Evolutionary conservation across 371 early-diverging fungal genomes (phyloP), one percentile per base, ranked within the genome.

Genomic region (Apophysomyces ossiformis): DNA sequence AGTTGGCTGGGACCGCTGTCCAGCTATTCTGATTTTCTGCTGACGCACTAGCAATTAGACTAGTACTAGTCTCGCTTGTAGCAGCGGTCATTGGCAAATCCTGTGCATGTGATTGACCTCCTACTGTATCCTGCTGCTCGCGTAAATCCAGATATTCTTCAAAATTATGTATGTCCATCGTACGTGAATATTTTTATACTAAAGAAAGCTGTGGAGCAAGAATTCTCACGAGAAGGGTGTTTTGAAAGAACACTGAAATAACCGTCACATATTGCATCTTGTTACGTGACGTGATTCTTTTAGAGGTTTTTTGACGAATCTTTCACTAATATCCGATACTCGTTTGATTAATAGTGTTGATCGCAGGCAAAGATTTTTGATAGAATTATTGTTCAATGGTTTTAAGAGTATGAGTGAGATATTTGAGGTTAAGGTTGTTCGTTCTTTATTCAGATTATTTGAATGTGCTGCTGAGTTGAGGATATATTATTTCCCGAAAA

Each of bases 111-210:
- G 41, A 26, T 15, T 36, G n/a, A 45, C 61, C 2, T 1, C 35
- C 39, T 63, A 63, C 6, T 26, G 61, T 65, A n/a, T 70, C 70
- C 54, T 70, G 70, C 37, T 70, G 70, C 58, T 70, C 70, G n/a
- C 66, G 70, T 54, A 70, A 54, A 63, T 70, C 66, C 38, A 70
- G 65, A 38, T 54, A 67, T 7, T 71, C 65, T 57, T 64, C 67
- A 67, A 67, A 67, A 38, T 56, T 61, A 46, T 67, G 56, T 38
- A 71, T 58, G 37, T 70, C 70, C 70, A 70, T 70, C 9, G 9
- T 50, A 50, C 54, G 54, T 26, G 21, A 16, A 26, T 26, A 26
- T 50, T 1, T 8, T 13, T 41, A 2, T 41, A 41, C 0, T 2
- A 8, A 50, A 50, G 54, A 26, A 26, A 21, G n/a, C 21, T 50